phyloP scores from a whole-genome alignment of 176 grass and related monocot genomes.

The Areca catechu region DNA sequence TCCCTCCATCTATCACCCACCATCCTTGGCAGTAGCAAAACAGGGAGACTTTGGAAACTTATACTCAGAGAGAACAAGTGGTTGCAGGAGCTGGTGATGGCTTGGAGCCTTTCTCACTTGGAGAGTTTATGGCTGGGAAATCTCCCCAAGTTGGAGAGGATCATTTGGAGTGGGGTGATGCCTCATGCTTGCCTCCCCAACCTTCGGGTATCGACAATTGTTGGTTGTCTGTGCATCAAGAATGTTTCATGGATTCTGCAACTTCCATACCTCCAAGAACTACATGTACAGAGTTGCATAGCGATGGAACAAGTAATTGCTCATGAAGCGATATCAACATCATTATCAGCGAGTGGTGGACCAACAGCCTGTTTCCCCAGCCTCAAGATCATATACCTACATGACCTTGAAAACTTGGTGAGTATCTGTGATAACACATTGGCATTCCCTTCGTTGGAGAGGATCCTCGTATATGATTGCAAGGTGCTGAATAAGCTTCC shows the following conservation, averaged over 20 bases:
- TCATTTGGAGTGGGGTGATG: constrained; percentile 30
- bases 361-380: constrained; percentile 18
- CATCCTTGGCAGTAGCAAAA: constrained; percentile 1
- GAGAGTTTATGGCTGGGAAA: constrained; percentile 1
- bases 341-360: neutral
- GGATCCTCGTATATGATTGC: constrained; percentile 26
- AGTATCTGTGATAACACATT: constrained; percentile 12
- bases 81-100: constrained; percentile 11
- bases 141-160: constrained; percentile 17
- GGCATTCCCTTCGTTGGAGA: constrained; percentile 27
- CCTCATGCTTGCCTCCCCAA: constrained; percentile 21
- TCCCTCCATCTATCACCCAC: constrained; percentile 23
- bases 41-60: constrained; percentile 3
- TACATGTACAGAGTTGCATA: constrained; percentile 23
- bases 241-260: constrained; percentile 23
- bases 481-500: constrained; percentile 22
- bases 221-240: constrained; percentile 6
- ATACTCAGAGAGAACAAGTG: neutral
- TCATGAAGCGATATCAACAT: neutral
- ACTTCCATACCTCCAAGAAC: constrained; percentile 21
- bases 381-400: constrained; percentile 11
- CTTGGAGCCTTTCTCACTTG: constrained; percentile 18
- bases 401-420: constrained; percentile 3
- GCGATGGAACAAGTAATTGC: constrained; percentile 26
- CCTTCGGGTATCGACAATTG: constrained; percentile 20